Evolutionary conservation across 331 rosid species (phyloP).

Genomic region (Quercus lobata): DNA sequence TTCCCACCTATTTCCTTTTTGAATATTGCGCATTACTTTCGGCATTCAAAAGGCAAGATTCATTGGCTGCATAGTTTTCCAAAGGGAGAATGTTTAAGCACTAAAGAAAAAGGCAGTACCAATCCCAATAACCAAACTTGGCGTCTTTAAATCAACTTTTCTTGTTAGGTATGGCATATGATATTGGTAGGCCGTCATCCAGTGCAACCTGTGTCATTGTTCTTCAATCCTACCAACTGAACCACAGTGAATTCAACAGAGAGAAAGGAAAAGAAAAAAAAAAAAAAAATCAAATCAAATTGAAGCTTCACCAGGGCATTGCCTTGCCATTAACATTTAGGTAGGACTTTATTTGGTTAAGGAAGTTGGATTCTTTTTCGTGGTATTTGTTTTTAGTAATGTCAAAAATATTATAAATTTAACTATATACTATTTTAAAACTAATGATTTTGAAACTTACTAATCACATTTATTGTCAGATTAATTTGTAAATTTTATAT

Average conservation of each 20-base stretch:
- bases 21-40: slow-evolving; percentile 27
- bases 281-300: too few relatives aligned
- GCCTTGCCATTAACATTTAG: background rate
- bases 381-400: too few relatives aligned
- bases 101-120: slow-evolving; percentile 23
- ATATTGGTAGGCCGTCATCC: background rate
- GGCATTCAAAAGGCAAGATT: slow-evolving; percentile 19
- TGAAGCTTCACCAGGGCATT: background rate
- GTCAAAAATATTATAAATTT: too few relatives aligned
- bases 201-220: background rate
- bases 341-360: background rate
- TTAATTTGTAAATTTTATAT: too few relatives aligned
- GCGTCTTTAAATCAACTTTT: slow-evolving; percentile 15
- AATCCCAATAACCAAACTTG: slow-evolving; percentile 11
- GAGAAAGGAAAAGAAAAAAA: too few relatives aligned
- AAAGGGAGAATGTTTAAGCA: slow-evolving; percentile 31
- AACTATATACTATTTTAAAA: too few relatives aligned
- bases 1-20: background rate
- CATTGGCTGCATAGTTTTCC: slow-evolving; percentile 18
- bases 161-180: background rate
- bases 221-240: background rate
- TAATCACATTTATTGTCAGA: too few relatives aligned
- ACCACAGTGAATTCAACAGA: too few relatives aligned
- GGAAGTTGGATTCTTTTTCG: too few relatives aligned
- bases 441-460: too few relatives aligned